Evolutionary conservation across 2,329 filamentous ascomycete species (phyloP), one percentile per base, ranked within the genome.

Genomic region (Didymella pinodella): DNA sequence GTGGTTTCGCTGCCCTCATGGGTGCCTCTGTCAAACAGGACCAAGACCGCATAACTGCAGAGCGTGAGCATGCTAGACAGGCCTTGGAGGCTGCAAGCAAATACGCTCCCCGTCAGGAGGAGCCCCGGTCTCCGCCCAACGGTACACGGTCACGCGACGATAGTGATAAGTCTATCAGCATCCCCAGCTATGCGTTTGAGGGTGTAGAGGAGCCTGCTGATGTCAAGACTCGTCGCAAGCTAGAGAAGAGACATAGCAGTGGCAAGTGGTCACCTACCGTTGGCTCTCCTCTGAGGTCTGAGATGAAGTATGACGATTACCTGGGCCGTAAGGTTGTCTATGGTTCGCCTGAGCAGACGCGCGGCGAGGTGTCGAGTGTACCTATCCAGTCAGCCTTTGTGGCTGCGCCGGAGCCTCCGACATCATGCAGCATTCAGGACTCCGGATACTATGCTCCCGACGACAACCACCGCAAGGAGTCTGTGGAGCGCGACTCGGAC

Each of bases 231-330:
- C 76, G 79, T 69, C 81, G 79, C 53, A 83, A 81, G 57, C 64
- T 81, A 70, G 72, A 83, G 75, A 83, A 80, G 68, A 75, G 80
- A 34, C 74, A 76, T 46, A 81, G 78, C 53, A 73, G 72, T 40
- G 72, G 75, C 49, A 74, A 69, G 29, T 80, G 77, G 60, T 78
- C 78, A 32, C 77, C 78, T 25, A 73, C 74, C 18, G 72, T 79
- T 10, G 77, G 77, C 55, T 81, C 79, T 26, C 80, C 80, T 6
- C 69, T 82, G 32, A 69, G 80, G 28, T 74, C 78, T n/a, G 80
- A 82, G 57, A 72, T 80, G 51, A 75, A 77, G 26, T 77, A 77
- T 52, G 73, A 81, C 18, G 80, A 82, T 56, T 80, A 81, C 51
- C 69, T 80, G 20, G 73, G 75, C 18, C 52, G 65, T 12, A 45